A percentile compares a stretch with the other conserved stretches of the same genome.
Conservation (phyloP, 768 basidiomycete genomes). For the Mycena leptocephala region DNA sequence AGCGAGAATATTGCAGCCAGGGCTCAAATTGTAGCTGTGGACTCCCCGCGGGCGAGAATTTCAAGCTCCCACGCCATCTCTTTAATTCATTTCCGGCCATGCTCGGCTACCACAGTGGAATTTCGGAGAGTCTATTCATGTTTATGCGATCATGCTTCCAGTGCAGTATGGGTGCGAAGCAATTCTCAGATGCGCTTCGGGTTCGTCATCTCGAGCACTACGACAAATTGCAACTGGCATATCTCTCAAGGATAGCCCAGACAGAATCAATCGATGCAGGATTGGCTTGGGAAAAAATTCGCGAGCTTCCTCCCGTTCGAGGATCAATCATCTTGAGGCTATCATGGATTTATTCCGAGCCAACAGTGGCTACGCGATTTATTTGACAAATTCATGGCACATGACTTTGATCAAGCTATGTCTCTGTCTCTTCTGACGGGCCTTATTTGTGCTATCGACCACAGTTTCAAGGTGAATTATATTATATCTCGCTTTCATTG, state of each 20-base stretch:
- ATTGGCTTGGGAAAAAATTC: not conserved
- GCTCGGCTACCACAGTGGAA: conserved; percentile 38
- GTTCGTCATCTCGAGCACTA: conserved; percentile 39
- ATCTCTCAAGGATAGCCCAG: not conserved
- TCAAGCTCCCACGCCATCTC: too few species aligned
- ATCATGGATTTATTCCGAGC: conserved; percentile 12
- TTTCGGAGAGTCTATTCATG: conserved; percentile 33
- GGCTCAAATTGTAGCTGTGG: too few species aligned
- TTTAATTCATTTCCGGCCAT: conserved; percentile 42
- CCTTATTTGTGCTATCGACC: not conserved
- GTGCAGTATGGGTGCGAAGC: conserved; percentile 43
- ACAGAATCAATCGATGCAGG: too few species aligned
- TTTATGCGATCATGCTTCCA: conserved; percentile 40
- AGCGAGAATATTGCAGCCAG: too few species aligned
- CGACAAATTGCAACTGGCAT: conserved; percentile 19
- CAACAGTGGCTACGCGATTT: conserved; percentile 39
- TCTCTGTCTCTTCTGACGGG: not conserved
- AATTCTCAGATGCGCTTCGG: conserved; percentile 40
- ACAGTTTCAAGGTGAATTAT: conserved; percentile 2
- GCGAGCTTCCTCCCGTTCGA: not conserved
- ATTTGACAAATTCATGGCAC: conserved; percentile 44
- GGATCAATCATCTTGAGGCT: not conserved
- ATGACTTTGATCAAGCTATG: conserved; percentile 44
- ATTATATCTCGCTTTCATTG: too few species aligned
- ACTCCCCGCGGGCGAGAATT: too few species aligned